Base-by-base conservation (phyloP, 192 early-diverging fungal species). In the Podila epigama region DNA sequence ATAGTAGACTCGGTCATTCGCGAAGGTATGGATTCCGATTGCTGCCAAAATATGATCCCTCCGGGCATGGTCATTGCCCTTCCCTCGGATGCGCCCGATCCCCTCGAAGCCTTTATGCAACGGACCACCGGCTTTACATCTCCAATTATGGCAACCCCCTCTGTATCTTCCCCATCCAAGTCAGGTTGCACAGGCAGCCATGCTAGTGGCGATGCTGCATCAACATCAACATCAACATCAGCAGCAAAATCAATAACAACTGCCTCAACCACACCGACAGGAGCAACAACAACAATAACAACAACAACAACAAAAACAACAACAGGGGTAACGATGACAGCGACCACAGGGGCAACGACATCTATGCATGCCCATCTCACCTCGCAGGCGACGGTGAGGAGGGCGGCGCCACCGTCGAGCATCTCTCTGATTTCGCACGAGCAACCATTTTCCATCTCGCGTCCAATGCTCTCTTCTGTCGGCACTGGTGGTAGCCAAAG, bases 1-100 rank as follows among this genome's bases (percentile, higher is more conserved):
- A 57, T 57, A 6, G 32, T 57, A 29, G 55, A 57, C 16, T 57
- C 55, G 55, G 55, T 57, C 13, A n/a, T 57, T 1, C 18, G 10
- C 6, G 55, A 57, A 4, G 55, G 55, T 6, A 57, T 57, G 29
- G 32, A 57, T 5, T 57, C 55, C 16, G 15, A 0, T 10, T 57
- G 55, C 18, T 57, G 55, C n/a, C 55, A 57, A 32, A 33, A 57
- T 8, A 3, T 57, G 32, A 28, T 57, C 15, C 55, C 55, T 15
- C 18, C 13, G 16, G 55, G 55, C 12, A 57, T 33, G n/a, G 18
- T 37, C 5, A 5, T 48, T 48, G 44, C n/a, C 2, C 3, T 48
- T 2, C 44, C 44, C 44, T 18, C n/a, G 12, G 25, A 2, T 20
- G 2, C 25, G 44, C 44, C 44, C 25, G 44, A 48, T 48, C 44